phyloP scores from a whole-genome alignment of 2,329 filamentous ascomycete species.

The Trichoderma breve region DNA sequence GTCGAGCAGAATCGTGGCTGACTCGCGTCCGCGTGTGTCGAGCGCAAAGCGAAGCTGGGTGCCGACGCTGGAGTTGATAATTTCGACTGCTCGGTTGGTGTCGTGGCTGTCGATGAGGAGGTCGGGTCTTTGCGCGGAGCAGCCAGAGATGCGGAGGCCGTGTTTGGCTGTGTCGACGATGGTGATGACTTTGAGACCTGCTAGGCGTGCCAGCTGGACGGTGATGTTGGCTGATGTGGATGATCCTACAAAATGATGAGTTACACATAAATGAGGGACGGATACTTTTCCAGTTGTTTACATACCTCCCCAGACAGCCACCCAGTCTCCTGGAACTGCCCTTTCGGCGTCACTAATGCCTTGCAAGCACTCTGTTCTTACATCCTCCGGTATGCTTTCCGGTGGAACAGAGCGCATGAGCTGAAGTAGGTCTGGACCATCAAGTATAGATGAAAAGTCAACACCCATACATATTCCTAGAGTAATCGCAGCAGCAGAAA shows the following conservation, averaged over 20 bases:
- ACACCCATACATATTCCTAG: conserved; percentile 69
- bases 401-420: conserved; percentile 48
- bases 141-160: conserved; percentile 54
- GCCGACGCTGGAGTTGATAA: conserved; percentile 59
- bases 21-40: conserved; percentile 66
- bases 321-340: conserved; percentile 62
- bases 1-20: conserved; percentile 56
- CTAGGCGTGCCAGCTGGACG: conserved; percentile 66
- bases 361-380: conserved; percentile 60
- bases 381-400: conserved; percentile 56
- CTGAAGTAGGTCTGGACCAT: conserved; percentile 58
- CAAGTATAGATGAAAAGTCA: conserved; percentile 53
- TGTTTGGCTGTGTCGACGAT: conserved; percentile 67
- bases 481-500: conserved; percentile 65
- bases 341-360: conserved; percentile 53
- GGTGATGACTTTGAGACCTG: conserved; percentile 62
- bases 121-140: conserved; percentile 49
- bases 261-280: background rate
- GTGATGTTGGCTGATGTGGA: conserved; percentile 67
- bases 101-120: conserved; percentile 66
- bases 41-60: conserved; percentile 63
- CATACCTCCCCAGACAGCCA: conserved; percentile 70
- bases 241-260: conserved; percentile 44
- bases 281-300: background rate
- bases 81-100: conserved; percentile 60